Conservation (phyloP, 1,284 basidiomycete genomes). For the Trichosporon coremiiforme region DNA sequence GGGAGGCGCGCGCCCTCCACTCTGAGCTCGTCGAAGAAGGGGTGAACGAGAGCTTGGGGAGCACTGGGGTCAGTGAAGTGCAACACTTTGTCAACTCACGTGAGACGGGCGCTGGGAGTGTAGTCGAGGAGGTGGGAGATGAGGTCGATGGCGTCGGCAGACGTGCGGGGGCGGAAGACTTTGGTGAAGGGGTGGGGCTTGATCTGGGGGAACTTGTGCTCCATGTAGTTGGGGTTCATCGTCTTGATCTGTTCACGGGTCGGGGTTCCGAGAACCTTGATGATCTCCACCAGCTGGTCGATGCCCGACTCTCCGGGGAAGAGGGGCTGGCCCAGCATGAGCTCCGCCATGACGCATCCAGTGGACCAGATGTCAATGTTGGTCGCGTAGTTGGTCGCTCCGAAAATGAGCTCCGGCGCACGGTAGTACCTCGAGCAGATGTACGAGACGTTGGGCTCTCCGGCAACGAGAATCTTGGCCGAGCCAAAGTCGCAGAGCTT, state of each 20-base stretch:
- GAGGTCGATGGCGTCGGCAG: conserved; percentile 92
- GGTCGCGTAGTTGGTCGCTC: conserved; percentile 99
- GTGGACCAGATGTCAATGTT: conserved; percentile 99
- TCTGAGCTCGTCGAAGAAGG: conserved; percentile 96
- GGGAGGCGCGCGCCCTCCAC: conserved; percentile 89
- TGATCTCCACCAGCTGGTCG: conserved; percentile 99
- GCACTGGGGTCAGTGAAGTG: conserved; percentile 57
- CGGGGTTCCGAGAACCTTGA: conserved; percentile 98
- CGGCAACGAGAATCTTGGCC: conserved; percentile 95
- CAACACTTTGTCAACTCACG: conserved; percentile 35
- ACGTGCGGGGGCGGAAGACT: conserved; percentile 97
- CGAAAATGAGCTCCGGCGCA: conserved; percentile 98
- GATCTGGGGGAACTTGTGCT: conserved; percentile 99
- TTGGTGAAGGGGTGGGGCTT: conserved; percentile 95
- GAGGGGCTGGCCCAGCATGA: conserved; percentile 97
- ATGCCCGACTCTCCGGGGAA: conserved; percentile 99
- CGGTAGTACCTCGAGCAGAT: conserved; percentile 99
- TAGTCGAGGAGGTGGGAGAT: conserved; percentile 96
- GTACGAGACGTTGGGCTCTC: conserved; percentile 99
- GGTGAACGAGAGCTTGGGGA: conserved; percentile 90
- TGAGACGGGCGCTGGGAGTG: conserved; percentile 88
- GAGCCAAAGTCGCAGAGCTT: conserved; percentile 99
- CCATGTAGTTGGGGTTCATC: conserved; percentile 99
- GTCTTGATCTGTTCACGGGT: conserved; percentile 99
- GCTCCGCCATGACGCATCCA: conserved; percentile 99